Evolutionary conservation across 768 basidiomycete species (phyloP), one percentile per base, ranked within the genome.

Genomic region (Russula lepida): DNA sequence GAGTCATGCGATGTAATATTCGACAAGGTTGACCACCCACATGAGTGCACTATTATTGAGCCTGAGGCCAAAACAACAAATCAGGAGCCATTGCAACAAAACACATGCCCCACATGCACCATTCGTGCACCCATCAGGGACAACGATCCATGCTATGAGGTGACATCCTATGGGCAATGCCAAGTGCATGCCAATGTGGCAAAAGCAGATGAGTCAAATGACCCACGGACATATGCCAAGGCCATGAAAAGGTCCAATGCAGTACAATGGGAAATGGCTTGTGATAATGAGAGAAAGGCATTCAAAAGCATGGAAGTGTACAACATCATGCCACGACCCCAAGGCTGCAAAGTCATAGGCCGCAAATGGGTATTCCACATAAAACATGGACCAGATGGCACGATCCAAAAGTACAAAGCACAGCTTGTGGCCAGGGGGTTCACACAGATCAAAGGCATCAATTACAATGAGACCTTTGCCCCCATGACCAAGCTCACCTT

Each of bases 341-440:
- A 19, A 2, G 41, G 25, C 15, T 9, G 41, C 1, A 62, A 56
- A 5, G 60, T 57, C 1, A 17, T 62, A 0, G 27, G 56, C 1
- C 32, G 54, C 28, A 21, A 23, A 13, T 55, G 54, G 41, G 48
- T 49, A 0, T 49, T 49, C 15, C 1, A 7, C 6, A 53, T 68
- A 7, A 79, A 79, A 60, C 51, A 56, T 11, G 70, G 74, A 47
- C 58, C 66, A 0, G 44, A 68, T 11, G 74, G 76, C 19, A 47
- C 54, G 0, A 62, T 75, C 39, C 41, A 54, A 4, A 59, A 67
- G n/a, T 70, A 73, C 67, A 77, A 78, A 63, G 76, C 71, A 1
- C 63, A 72, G 8, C 64, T 77, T 13, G 74, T 75, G 15, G 76
- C 74, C 1, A 66, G 71, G 46, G 76, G 78, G 0, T 76, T 72